Evolutionary conservation across 2,329 filamentous ascomycete genomes (phyloP), one percentile per base, ranked within the genome.

Genomic region (Phialemoniopsis sp.): DNA sequence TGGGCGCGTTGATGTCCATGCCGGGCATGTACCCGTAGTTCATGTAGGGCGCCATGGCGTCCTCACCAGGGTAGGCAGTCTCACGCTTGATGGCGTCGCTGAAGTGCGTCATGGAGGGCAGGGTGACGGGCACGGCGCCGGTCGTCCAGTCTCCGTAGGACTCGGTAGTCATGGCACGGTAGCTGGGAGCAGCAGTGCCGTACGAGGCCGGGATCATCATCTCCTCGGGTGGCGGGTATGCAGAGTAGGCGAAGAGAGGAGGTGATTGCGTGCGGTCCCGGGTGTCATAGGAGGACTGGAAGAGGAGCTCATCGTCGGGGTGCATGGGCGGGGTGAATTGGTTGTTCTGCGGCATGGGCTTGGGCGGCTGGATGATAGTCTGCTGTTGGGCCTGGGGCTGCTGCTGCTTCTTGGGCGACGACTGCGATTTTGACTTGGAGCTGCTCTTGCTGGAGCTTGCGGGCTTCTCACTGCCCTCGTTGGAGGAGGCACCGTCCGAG

Each of bases 231-330:
- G 79, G 73, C 13, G 80, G 76, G 55, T 87, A 86, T n/a, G 78
- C 63, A 39, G 79, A 73, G 65, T 86, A 87, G 39, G 68, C 66
- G 54, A 85, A 82, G 37, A 84, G 78, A 40, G 84, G 82, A 38
- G 85, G 85, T 41, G 82, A 86, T 57, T 82, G 77, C 29, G 84
- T 87, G 41, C 82, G 69, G 50, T 85, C 81, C 41, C 85, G 76
- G 38, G 79, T 79, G 56, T 82, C 81, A 55, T 82, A 80, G 40
- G 45, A 26, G 13, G 52, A 34, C 21, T 57, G 70, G 62, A 87
- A 87, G 64, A 87, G 73, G 45, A 80, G 67, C 49, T 88, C 82
- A 53, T 89, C 83, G 35, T 76, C 70, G 39, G 60, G 60, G 49
- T 72, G 65, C 70, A 81, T 74, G 36, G 79, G 79, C 40, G 79